Evolutionary conservation across 441 rosid species (phyloP), one percentile per base, ranked within the genome.

Genomic region (Gossypium aridum): DNA sequence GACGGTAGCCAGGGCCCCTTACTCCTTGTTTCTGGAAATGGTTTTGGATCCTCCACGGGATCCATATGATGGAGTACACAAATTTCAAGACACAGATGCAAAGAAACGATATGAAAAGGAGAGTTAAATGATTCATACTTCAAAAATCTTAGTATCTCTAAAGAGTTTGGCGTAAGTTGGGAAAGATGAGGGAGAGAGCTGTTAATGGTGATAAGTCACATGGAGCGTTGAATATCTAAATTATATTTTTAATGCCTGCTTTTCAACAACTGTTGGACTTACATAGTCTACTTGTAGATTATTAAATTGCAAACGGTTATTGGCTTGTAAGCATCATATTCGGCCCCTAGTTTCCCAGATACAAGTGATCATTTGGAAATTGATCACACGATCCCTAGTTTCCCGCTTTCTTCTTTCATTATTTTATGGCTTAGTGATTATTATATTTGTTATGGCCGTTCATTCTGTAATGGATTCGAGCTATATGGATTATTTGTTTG

Each of bases 1-100:
- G 74, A n/a, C 81, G 80, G 87, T 86, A 86, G 39, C 76, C 77
- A 66, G 96, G 94, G 26, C 94, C 96, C 0, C 9, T 53, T 39
- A 89, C 65, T 60, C 82, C 76, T 69, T 77, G 87, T n/a, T 47
- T 79, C 12, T 53, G 70, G 85, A 92, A 92, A 73, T 86, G 86
- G 51, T 13, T 47, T 74, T 88, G 86, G 81, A 82, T 82, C 76
- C 80, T 78, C 81, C 77, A 74, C 0, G 93, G 97, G 37, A 87
- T 16, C 84, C 88, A 88, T 49, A 68, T 1, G 72, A n/a, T n/a
- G 0, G 43, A 49, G 60, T 51, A 23, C 0, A 51, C 60, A 8
- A 49, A 49, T 51, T 68, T 68, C 22, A 49, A 51, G 60, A 68
- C n/a, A 68, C 43, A n/a, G 60, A 68, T 25, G 72, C 72, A 68